These are phyloP conservation scores for Magnolia sinica DNA, from an alignment of 164 flowering plant species.

Conservation along the genomic window DNA sequence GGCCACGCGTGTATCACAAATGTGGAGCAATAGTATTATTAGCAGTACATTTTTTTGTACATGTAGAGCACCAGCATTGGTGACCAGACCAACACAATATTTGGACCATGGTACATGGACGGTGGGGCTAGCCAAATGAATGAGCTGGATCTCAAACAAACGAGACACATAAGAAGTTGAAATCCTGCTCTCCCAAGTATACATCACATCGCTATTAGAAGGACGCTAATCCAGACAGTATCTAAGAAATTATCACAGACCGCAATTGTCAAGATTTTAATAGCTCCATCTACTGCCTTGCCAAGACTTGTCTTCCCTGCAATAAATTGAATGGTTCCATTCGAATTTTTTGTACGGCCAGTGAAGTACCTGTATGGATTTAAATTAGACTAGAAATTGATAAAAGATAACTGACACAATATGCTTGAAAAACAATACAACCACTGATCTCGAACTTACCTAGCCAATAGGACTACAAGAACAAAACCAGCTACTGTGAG, in stretches of 20 bases:
- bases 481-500: slow-evolving; percentile 28
- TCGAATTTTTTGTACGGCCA: slow-evolving; percentile 50
- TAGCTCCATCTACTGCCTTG: slow-evolving; percentile 57
- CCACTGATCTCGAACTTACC: slow-evolving; percentile 3
- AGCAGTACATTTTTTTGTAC: no score
- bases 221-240: no score
- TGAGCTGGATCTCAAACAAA: no score
- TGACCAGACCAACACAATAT: no score
- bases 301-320: slow-evolving; percentile 55
- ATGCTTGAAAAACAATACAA: not conserved
- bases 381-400: not conserved
- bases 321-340: slow-evolving; percentile 42
- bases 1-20: no score
- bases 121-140: no score
- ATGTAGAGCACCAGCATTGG: no score
- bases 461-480: slow-evolving; percentile 22
- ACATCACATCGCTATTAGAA: no score
- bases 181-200: no score
- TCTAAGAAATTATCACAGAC: slow-evolving; percentile 33
- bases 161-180: no score
- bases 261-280: slow-evolving; percentile 79
- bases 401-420: not conserved
- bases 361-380: slow-evolving; percentile 60
- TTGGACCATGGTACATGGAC: no score
- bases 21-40: no score